A percentile compares a stretch with the other conserved stretches of the same genome.
Evolutionary conservation across 306 rosid species (phyloP).

Genomic region (Alnus glutinosa): DNA sequence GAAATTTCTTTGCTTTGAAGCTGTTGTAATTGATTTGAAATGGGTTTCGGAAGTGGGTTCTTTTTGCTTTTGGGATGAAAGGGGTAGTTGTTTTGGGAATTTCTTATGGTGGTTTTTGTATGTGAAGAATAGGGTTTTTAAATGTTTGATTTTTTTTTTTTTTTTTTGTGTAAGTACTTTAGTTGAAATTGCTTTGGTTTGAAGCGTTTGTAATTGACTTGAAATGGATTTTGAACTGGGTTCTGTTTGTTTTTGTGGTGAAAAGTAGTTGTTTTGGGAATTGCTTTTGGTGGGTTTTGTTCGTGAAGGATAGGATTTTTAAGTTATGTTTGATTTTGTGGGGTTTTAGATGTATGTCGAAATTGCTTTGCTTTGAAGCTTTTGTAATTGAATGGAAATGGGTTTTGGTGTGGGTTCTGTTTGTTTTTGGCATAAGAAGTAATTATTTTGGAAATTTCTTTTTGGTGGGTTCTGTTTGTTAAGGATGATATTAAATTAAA

Average conservation of each 20-base stretch:
- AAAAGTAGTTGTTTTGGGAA: neutral
- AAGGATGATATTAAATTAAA: neutral
- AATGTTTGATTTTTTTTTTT: no score
- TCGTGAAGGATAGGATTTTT: neutral
- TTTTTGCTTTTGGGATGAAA: neutral
- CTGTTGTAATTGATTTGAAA: neutral
- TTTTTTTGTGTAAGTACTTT: neutral
- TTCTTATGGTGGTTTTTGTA: neutral
- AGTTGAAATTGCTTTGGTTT: neutral
- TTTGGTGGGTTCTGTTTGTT: neutral
- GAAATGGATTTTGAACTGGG: neutral
- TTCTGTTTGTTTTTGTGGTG: neutral
- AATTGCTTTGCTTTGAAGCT: neutral
- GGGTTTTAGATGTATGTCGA: neutral
- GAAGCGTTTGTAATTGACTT: neutral
- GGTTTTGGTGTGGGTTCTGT: neutral
- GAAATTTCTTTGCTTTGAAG: neutral
- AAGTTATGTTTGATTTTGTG: no score
- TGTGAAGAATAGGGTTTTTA: neutral
- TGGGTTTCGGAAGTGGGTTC: neutral
- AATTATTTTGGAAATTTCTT: neutral
- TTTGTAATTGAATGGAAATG: neutral
- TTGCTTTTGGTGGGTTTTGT: neutral
- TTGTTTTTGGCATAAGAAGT: neutral
- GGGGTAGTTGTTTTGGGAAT: neutral